Conservation (phyloP, 495 filamentous ascomycete genomes). For the Aspergillus steynii region DNA sequence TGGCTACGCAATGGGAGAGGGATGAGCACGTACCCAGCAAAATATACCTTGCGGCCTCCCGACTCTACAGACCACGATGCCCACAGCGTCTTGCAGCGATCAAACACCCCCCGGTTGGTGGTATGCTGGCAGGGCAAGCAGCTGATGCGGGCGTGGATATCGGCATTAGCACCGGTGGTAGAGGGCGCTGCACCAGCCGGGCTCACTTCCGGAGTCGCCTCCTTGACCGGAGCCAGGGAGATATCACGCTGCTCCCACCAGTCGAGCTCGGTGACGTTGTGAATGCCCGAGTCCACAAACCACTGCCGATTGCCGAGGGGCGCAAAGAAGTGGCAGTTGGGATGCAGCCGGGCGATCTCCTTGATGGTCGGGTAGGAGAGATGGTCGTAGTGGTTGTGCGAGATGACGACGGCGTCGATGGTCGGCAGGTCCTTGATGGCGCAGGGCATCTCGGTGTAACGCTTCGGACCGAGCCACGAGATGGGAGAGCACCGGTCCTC, state of each 20-base stretch:
- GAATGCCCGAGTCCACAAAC: slow-evolving; percentile 69
- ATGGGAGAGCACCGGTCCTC: slow-evolving; percentile 82
- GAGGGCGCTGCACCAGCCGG: slow-evolving; percentile 29
- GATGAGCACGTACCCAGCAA: slow-evolving; percentile 38
- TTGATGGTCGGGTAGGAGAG: slow-evolving; percentile 73
- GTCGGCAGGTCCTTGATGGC: slow-evolving; percentile 74
- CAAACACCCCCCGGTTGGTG: slow-evolving; percentile 65
- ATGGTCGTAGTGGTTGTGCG: slow-evolving; percentile 95
- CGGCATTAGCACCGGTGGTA: slow-evolving; percentile 11
- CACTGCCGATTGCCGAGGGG: slow-evolving; percentile 85
- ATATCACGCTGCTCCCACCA: slow-evolving; percentile 92
- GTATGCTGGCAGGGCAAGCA: slow-evolving; percentile 88
- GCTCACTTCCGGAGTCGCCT: slow-evolving; percentile 23
- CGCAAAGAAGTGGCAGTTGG: slow-evolving; percentile 84
- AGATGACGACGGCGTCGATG: slow-evolving; percentile 88
- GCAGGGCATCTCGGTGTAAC: slow-evolving; percentile 80
- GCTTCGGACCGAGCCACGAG: slow-evolving; percentile 69
- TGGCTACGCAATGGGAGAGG: slow-evolving; percentile 1
- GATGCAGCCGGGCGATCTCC: slow-evolving; percentile 69
- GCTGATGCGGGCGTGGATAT: slow-evolving; percentile 73
- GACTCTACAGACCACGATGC: slow-evolving; percentile 80
- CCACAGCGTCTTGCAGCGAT: slow-evolving; percentile 80
- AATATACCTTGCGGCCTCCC: slow-evolving; percentile 53
- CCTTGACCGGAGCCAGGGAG: slow-evolving; percentile 49
- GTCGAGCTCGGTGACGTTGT: slow-evolving; percentile 83